Base-by-base conservation (phyloP, 805 yeast species). In the Ogataea paradorogensis region DNA sequence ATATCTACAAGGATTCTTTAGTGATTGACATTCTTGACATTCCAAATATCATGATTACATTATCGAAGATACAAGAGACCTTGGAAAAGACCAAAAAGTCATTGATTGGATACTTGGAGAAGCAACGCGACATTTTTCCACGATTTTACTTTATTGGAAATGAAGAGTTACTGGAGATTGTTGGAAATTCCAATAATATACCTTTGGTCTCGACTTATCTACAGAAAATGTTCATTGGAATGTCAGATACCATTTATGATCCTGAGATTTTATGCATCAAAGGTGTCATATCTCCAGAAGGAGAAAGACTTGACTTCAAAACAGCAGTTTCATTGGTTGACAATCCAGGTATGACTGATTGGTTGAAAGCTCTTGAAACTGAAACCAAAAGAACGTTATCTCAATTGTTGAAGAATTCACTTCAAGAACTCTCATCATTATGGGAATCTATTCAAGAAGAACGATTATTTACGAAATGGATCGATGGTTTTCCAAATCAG, bases 71-170 rank as follows among this genome's bases (percentile, higher is more conserved):
- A 2, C 53, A 70, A 4, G 85, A 79, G 0, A 70, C 82, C n/a
- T 65, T 90, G 22, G 51, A 48, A 5, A 77, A 71, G 46, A 74
- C 87, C 1, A 72, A 80, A 31, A 74, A 71, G 38, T 81, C 96
- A 0, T 66, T 91, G 10, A 70, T 80, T 9, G 91, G 86, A 7
- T 91, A 80, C 56, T 65, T 91, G 23, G 97, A 90, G 50, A 74
- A 73, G 27, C 95, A 90, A 56, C 66, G 98, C 46, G 82, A 74
- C 29, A 43, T 70, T 1, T 91, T 84, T 52, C 90, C 96, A 1
- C 70, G 97, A 33, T 82, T 89, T 40, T 89, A 82, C 53, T 90
- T 91, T 55, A 65, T 91, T 20, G 96, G 97, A 5, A 91, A 91
- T 56, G 96, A 89, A 44, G 96, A 91, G 56, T 62, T 91, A 22